Evolutionary conservation across 2,329 filamentous ascomycete genomes (phyloP), one percentile per base, ranked within the genome.

Genomic region (Claviceps maximensis): DNA sequence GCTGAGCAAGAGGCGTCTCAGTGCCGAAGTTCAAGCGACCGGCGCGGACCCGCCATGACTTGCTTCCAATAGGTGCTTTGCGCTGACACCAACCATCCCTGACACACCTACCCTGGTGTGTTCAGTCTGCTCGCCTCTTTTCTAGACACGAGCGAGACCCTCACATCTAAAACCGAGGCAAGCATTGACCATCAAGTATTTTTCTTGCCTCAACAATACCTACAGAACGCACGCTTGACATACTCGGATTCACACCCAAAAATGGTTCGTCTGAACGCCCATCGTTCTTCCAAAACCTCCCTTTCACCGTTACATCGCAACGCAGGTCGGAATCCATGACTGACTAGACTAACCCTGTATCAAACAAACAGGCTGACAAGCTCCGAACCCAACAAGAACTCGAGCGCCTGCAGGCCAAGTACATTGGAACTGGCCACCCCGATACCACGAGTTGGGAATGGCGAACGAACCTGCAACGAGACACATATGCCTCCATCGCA

Each of bases 381-480:
- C 86, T 98, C 59, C 90, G 93, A 67, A 93, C 89, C 10, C 88
- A 95, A 62, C 93, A 98, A 71, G 93, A 98, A 70, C 90, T 98
- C 66, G 93, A 98, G 72, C 85, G 89, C 58, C 86, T 97, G 19
- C 93, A 98, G 72, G 85, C 90, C 64, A 94, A 94, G 64, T 96
- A 93, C 74, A 79, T 98, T 63, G 93, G 93, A 61, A 97, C 93
- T 4, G 93, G 93, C 25, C 90, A 96, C 69, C 88, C 91, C 45
- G 93, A 98, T 73, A 97, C 91, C 15, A 95, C 89, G 27, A 94
- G 89, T 69, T 93, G 93, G 83, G 93, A 98, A 72, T 98, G 90
- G 89, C 86, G 86, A 50, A 90, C 87, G 55, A 98, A 97, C 73
- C 91, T 97, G 65, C 81, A 89, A 66, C 89, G 93, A 67, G 93